These are phyloP conservation scores for Gelatoporia subvermispora DNA, from an alignment of 768 basidiomycete genomes.

Conservation along the genomic window DNA sequence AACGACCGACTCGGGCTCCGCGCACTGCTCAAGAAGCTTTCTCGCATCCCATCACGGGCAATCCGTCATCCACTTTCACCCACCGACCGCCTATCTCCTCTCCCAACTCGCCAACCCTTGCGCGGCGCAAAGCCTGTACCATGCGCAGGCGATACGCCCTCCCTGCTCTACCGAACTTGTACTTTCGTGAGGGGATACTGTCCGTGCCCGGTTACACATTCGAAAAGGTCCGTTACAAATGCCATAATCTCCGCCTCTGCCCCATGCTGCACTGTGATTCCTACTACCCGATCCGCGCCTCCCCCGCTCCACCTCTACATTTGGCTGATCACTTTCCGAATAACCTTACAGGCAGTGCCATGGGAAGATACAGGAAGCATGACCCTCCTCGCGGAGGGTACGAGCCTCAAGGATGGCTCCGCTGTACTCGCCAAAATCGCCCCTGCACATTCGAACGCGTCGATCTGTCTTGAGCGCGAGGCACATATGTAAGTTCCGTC, in stretches of 20 bases:
- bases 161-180: slow-evolving; percentile 52
- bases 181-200: slow-evolving; percentile 49
- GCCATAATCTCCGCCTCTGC: neutral
- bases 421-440: slow-evolving; percentile 71
- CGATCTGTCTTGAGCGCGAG: slow-evolving; percentile 68
- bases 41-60: no score
- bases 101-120: neutral
- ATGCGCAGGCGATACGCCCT: slow-evolving; percentile 58
- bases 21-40: neutral
- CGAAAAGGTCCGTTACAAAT: slow-evolving; percentile 45
- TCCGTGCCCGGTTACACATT: slow-evolving; percentile 72
- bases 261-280: no score
- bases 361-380: slow-evolving; percentile 75
- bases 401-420: slow-evolving; percentile 64
- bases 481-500: slow-evolving; percentile 55
- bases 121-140: slow-evolving; percentile 6
- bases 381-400: slow-evolving; percentile 65
- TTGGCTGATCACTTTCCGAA: no score
- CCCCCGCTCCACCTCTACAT: no score
- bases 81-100: neutral
- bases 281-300: neutral
- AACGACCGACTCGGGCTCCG: no score
- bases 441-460: slow-evolving; percentile 65
- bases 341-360: slow-evolving; percentile 40
- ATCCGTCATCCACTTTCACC: no score